Base-by-base conservation (phyloP, 805 yeast genomes). In the Lipomyces sp. region DNA sequence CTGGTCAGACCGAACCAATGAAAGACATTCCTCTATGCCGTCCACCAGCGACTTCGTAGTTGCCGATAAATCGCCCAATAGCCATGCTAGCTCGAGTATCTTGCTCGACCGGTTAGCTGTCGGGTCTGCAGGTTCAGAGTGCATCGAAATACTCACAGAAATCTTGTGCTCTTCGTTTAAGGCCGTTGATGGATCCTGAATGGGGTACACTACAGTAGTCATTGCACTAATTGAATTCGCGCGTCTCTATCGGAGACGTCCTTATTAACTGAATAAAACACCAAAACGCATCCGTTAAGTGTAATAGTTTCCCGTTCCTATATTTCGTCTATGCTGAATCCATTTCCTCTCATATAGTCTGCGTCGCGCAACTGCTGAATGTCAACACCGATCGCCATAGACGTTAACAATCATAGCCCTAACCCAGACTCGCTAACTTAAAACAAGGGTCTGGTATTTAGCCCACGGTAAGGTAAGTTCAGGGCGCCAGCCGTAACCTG, bases 21-120 rank as follows among this genome's bases (percentile, higher is more conserved):
- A 37, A 15, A 70, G 32, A 35, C 73, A 70, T 29, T 64, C 72
- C 18, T 59, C 63, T 6, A 70, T 24, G 3, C 73, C 73, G 18
- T 60, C 66, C 42, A 32, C 50, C 15, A 70, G 45, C 13, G 73
- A 61, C 13, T 24, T 18, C 39, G 70, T 63, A 11, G 64, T 65
- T 15, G 60, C 13, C 15, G 70, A 63, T 4, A 68, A 62, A 33
- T 68, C 71, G 48, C 54, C 55, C 24, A 68, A 64, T 24, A 68
- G 67, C 71, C 71, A 68, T 57, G 71, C 71, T 3, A 68, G 63
- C 55, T 68, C 71, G 35, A 68, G 65, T 30, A 68, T 68, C 68
- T 66, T 30, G 11, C 34, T 5, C 11, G 3, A 33, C 15, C 15
- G 24, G 15, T n/a, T 33, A 54, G 57, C 24, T 15, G 13, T 54